Evolutionary conservation across 495 filamentous ascomycete genomes (phyloP).

Genomic region (Lichenothelia convexa): DNA sequence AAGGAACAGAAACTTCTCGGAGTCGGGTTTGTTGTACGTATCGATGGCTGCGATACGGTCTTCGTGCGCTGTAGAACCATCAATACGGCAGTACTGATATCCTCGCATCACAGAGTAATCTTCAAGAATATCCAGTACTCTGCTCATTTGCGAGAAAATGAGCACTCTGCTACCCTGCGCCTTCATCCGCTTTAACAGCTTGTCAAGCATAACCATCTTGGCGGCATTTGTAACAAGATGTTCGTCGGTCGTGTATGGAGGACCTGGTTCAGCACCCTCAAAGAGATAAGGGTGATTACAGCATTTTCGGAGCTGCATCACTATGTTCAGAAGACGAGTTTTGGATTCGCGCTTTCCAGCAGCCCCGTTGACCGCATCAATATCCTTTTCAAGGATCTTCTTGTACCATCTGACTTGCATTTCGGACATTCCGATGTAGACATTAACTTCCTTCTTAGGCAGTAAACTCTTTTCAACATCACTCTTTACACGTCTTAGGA

Average conservation of each 20-base stretch:
- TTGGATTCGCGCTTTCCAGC: conserved; percentile 96
- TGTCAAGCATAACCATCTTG: conserved; percentile 96
- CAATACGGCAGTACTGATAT: conserved; percentile 93
- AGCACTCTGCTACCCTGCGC: conserved; percentile 76
- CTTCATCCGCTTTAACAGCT: conserved; percentile 68
- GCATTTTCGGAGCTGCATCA: conserved; percentile 98
- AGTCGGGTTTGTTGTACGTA: conserved; percentile 89
- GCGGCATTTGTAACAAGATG: conserved; percentile 85
- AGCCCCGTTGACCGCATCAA: conserved; percentile 95
- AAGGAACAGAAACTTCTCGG: conserved; percentile 94
- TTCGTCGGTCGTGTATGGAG: conserved; percentile 95
- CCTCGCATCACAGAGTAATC: conserved; percentile 94
- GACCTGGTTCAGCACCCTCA: conserved; percentile 92
- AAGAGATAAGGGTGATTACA: conserved; percentile 99
- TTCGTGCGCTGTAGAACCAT: conserved; percentile 92
- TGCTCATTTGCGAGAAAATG: conserved; percentile 99
- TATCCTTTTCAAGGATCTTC: conserved; percentile 97
- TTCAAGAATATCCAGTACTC: conserved; percentile 90
- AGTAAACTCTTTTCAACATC: conserved; percentile 97
- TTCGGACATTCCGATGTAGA: conserved; percentile 96
- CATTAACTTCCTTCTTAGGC: conserved; percentile 92
- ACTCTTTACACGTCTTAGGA: conserved; percentile 90
- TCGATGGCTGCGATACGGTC: conserved; percentile 96
- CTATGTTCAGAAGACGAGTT: conserved; percentile 95
- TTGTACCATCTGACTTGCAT: conserved; percentile 99